Evolutionary conservation across 2,329 filamentous ascomycete genomes (phyloP), one percentile per base, ranked within the genome.

Genomic region (Cercospora berteroae): DNA sequence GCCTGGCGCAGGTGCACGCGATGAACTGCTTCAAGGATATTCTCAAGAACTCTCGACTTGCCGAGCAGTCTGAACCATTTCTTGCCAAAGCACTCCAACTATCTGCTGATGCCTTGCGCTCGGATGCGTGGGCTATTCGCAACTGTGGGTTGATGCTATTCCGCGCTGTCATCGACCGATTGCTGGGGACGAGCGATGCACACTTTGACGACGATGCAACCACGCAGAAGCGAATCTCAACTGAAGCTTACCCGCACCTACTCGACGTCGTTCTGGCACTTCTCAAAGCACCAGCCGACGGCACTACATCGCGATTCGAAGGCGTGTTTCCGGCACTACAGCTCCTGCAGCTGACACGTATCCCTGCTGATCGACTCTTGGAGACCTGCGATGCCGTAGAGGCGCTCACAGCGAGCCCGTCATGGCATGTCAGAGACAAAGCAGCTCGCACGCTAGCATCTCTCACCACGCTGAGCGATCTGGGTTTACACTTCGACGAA

Each of bases 21-120:
- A 86, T 97, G 76, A 99, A 99, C 77, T 97, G 92, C 68, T 82
- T 99, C 66, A 95, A 95, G 76, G 93, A 96, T 71, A 89, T 97
- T 2, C 95, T 97, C 79, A 94, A 92, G 66, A 93, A 90, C 72
- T 92, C 93, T 0, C 87, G 88, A 60, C 83, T 98, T 13, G 85
- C 91, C 29, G 87, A 88, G 64, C 85, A 86, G 63, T 91, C 92
- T 0, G 92, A 96, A 74, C 82, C 83, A 0, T 90, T 93, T 72
- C 84, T 97, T 7, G 88, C 91, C 8, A 83, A 87, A 31, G 90
- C 90, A 36, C 83, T 99, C 4, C 86, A 89, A 68, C 84, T 98
- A n/a, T 93, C 94, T 1, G 91, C 92, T 10, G 86, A 86, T 67
- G 92, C 90, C 61, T 84, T 99, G 16, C 90, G 88, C 55, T 95